phyloP scores from a whole-genome alignment of 108 stramenopile genomes.

The Cyclostephanos invisitatus region DNA sequence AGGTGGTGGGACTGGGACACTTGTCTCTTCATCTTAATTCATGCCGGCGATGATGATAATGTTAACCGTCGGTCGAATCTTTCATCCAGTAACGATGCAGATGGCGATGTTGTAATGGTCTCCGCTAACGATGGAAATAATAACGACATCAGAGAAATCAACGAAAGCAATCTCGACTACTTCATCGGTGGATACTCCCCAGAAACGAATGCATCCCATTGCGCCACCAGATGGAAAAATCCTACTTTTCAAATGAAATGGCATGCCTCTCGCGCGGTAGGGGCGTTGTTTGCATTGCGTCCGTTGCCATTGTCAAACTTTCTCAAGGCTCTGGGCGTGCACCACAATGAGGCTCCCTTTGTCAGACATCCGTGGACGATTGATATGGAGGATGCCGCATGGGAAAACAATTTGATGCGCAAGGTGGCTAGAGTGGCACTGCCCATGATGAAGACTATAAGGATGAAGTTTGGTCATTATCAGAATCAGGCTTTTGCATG shows the following conservation, averaged over 20 bases:
- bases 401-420: constrained; percentile 32
- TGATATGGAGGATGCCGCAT: constrained; percentile 63
- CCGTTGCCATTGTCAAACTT: constrained; percentile 45
- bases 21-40: constrained; percentile 56
- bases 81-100: constrained; percentile 20
- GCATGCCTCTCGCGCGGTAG: constrained; percentile 68
- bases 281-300: constrained; percentile 60
- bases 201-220: constrained; percentile 47
- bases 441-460: constrained; percentile 19
- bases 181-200: constrained; percentile 53
- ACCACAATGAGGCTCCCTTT: constrained; percentile 67
- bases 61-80: not conserved
- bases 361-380: constrained; percentile 76
- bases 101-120: constrained; percentile 44
- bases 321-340: constrained; percentile 49
- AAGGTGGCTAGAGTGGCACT: constrained; percentile 37
- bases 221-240: constrained; percentile 32
- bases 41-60: constrained; percentile 8
- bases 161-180: constrained; percentile 23
- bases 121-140: not conserved
- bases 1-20: constrained; percentile 78
- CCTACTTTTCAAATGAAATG: constrained; percentile 56
- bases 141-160: not conserved
- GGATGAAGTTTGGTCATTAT: constrained; percentile 26
- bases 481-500: constrained; percentile 35